A percentile compares a stretch with the other conserved stretches of the same genome.
phyloP scores from a whole-genome alignment of 345 rosid species.

The Eucalyptus sp. region DNA sequence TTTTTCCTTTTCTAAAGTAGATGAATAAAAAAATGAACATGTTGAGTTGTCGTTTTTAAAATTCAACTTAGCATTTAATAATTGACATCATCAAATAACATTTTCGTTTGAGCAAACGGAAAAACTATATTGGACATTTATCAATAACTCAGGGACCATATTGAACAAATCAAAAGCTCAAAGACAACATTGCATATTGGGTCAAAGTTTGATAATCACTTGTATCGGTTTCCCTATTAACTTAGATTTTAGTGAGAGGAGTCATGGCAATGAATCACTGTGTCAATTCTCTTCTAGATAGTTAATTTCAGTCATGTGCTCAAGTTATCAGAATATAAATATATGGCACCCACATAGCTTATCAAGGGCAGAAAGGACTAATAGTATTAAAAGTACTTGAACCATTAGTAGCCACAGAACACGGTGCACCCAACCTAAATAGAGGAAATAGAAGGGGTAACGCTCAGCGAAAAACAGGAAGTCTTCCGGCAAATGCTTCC shows the following conservation, averaged over 20 bases:
- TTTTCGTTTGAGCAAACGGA: rapidly evolving
- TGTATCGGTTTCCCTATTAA: too few relatives aligned
- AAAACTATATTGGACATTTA: neutral
- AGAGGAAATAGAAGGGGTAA: neutral
- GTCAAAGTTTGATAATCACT: too few relatives aligned
- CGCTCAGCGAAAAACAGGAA: neutral
- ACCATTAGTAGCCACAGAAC: neutral
- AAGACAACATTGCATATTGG: neutral
- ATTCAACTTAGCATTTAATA: neutral
- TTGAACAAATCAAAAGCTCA: neutral
- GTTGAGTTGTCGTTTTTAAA: neutral
- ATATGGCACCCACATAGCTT: neutral
- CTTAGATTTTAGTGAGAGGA: neutral
- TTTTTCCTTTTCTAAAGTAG: neutral
- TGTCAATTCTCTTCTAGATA: too few relatives aligned
- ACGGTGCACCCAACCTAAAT: neutral
- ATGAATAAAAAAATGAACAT: neutral
- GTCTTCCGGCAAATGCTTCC: neutral
- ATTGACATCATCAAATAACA: rapidly evolving
- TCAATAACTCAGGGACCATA: rapidly evolving
- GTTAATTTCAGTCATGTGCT: neutral
- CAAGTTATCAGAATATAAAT: neutral
- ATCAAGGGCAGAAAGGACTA: neutral
- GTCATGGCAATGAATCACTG: too few relatives aligned
- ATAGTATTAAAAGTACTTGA: neutral